Evolutionary conservation across 106 monocot species (phyloP), one percentile per base, ranked within the genome.

Genomic region (Chionographis japonica): DNA sequence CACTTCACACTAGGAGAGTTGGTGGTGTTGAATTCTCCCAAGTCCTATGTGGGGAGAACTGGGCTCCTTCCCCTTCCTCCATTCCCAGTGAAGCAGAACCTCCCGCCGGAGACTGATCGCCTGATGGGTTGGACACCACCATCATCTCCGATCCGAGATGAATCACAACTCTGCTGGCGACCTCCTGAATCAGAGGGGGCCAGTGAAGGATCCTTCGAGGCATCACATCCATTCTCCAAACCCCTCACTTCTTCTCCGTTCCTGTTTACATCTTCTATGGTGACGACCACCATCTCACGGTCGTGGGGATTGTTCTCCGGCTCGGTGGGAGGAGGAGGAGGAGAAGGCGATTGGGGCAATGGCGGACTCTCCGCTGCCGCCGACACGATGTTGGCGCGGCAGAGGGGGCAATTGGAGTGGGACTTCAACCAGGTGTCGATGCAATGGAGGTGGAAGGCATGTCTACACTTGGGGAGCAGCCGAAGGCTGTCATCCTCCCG

Each of bases 351-450:
- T 0, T 9, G 73, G 37, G 1, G 63, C 1, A 12, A 57, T 0
- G 37, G 61, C 50, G 43, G 60, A 6, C 16, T 15, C 16, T 56
- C 42, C 3, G 37, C 58, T 17, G 42, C 49, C 0, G 40, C 56
- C 5, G 52, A 61, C 0, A 81, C 67, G 20, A 95, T 77, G 64
- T 64, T 77, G 37, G 91, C 67, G 0, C 94, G 94, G 62, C 94
- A 95, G n/a, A 90, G 78, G 0, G 94, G 94, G 77, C 94, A 95
- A 50, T 77, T 95, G 50, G 83, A 83, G 71, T 95, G 88, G 1
- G 88, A 71, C 54, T 73, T 85, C 14, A 95, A 67, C 94, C 94
- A 95, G 0, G 87, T 85, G 49, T 95, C 94, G 58, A 95, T 88
- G 71, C 94, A 95, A 1, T 61, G 60, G 43, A 86, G 54, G 36